Evolutionary conservation across 2,329 filamentous ascomycete genomes (phyloP).

Genomic region (Ceratocystiopsis sp.): DNA sequence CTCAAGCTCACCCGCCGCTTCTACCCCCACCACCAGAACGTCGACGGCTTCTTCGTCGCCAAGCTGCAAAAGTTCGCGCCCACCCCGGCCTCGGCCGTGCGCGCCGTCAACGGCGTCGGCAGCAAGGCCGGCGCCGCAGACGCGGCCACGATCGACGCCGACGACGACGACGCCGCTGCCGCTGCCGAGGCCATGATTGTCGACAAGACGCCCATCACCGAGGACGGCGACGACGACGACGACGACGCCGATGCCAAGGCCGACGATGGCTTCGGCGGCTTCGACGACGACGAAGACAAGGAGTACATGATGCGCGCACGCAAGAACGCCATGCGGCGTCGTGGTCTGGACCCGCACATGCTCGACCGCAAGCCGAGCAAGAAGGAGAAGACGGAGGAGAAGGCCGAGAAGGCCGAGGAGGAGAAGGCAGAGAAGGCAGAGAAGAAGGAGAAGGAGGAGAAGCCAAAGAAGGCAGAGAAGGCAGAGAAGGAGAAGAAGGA

Average conservation of each 20-base stretch:
- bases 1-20: conserved; percentile 72
- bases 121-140: conserved; percentile 1
- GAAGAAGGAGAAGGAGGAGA: conserved; percentile 6
- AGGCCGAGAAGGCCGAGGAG: conserved; percentile 13
- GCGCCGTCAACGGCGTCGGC: conserved; percentile 11
- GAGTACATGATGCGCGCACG: conserved; percentile 58
- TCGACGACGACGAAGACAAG: conserved; percentile 56
- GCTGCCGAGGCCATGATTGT: conserved; percentile 15
- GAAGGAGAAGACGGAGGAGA: conserved; percentile 6
- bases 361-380: conserved; percentile 17
- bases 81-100: conserved; percentile 43
- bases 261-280: conserved; percentile 49
- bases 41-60: conserved; percentile 90
- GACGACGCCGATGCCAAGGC: conserved; percentile 13
- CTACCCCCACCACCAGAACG: conserved; percentile 66
- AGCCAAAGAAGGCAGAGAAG: conserved; percentile 4
- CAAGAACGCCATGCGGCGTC: conserved; percentile 54
- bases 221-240: conserved; percentile 25
- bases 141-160: conserved; percentile 9
- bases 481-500: conserved; percentile 6
- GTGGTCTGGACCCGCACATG: conserved; percentile 55
- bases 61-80: conserved; percentile 90
- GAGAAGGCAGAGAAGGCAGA: conserved; percentile 6
- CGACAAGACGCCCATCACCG: conserved; percentile 52
- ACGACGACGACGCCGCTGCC: conserved; percentile 24